Evolutionary conservation across 257 asterid species (phyloP).

Genomic region (Euphrasia confusa): DNA sequence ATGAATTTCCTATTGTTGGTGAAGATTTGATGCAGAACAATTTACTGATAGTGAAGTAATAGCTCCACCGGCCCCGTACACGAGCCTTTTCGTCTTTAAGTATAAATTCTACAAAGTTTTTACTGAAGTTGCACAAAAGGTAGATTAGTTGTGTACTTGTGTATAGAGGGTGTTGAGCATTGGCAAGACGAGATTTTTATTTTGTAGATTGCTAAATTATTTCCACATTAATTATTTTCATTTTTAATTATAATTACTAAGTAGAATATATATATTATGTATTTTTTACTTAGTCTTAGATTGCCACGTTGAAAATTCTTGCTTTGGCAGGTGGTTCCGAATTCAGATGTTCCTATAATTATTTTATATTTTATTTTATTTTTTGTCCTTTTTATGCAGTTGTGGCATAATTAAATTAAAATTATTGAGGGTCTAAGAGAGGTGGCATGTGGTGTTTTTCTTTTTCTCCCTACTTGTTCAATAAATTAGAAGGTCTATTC

Average conservation of each 20-base stretch:
- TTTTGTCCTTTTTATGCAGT: background rate
- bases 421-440: background rate
- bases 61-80: conserved; percentile 19
- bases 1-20: conserved; percentile 67
- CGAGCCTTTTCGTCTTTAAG: background rate
- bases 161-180: too few species aligned
- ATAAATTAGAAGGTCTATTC: too few species aligned
- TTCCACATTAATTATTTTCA: too few species aligned
- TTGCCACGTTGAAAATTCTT: background rate
- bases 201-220: too few species aligned
- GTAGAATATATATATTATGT: background rate
- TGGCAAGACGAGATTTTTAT: too few species aligned
- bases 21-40: conserved; percentile 80
- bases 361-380: too few species aligned
- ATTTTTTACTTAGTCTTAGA: background rate
- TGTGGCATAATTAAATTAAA: background rate
- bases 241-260: too few species aligned
- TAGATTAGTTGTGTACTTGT: too few species aligned
- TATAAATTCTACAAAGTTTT: too few species aligned
- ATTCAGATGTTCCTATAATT: background rate
- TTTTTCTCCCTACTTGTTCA: too few species aligned
- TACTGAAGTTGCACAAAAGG: too few species aligned
- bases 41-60: conserved; percentile 65
- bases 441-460: background rate
- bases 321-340: background rate